phyloP scores from a whole-genome alignment of 2,329 filamentous ascomycete genomes.

The Clonostachys rosea region DNA sequence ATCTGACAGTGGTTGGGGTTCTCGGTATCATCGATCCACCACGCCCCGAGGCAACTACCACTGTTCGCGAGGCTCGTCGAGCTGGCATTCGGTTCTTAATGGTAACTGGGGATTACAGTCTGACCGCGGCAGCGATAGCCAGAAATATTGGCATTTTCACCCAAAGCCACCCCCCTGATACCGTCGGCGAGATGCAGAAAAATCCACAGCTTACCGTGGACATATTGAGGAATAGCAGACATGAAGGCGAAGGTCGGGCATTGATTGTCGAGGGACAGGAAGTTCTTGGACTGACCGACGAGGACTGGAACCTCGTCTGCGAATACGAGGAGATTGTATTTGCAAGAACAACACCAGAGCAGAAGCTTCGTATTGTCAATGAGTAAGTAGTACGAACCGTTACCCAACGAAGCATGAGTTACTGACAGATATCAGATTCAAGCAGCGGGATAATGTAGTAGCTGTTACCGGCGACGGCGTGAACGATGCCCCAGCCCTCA shows the following conservation, averaged over 20 bases:
- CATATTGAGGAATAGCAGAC: constrained; percentile 9
- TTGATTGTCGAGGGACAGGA: constrained; percentile 48
- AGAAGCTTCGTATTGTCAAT: constrained; percentile 69
- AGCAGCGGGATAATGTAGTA: constrained; percentile 34
- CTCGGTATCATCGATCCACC: constrained; percentile 45
- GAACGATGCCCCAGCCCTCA: constrained; percentile 62
- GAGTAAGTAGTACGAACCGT: constrained; percentile 44
- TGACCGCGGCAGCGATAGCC: constrained; percentile 62
- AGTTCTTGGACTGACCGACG: constrained; percentile 47
- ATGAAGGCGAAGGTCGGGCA: constrained; percentile 11
- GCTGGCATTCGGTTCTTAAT: constrained; percentile 40
- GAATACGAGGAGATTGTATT: constrained; percentile 59
- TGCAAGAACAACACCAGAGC: constrained; percentile 63
- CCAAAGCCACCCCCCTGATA: constrained; percentile 34
- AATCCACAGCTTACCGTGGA: constrained; percentile 1
- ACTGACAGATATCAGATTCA: too few relatives aligned
- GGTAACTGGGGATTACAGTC: constrained; percentile 41
- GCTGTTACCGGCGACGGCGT: constrained; percentile 74
- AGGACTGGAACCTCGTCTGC: constrained; percentile 39
- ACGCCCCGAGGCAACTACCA: constrained; percentile 33
- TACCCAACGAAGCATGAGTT: too few relatives aligned
- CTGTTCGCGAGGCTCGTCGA: constrained; percentile 33
- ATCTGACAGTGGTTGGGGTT: constrained; percentile 44
- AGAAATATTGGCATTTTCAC: constrained; percentile 62
- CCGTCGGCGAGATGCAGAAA: constrained; percentile 4